Evolutionary conservation across 345 rosid genomes (phyloP), one percentile per base, ranked within the genome.

Genomic region (Anastatica hierochuntica): DNA sequence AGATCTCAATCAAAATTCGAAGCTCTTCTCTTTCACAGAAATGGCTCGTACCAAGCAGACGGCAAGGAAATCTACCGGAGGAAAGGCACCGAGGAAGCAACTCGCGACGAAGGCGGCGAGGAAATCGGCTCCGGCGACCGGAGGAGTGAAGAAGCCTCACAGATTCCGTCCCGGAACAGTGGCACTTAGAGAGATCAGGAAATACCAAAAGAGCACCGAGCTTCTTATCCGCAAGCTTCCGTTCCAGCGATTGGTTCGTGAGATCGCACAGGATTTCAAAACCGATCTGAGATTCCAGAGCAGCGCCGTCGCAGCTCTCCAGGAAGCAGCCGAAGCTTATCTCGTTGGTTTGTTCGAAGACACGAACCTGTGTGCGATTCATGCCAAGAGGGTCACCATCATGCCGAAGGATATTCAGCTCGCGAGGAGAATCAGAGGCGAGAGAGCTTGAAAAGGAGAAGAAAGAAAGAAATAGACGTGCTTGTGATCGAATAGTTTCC

Each of bases 121-220:
- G n/a, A n/a, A n/a, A n/a, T n/a, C n/a, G n/a, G n/a, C n/a, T n/a
- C n/a, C n/a, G n/a, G 78, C 81, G 8, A 76, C 81, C 2, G 81
- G 81, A 53, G 84, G 84, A 46, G 84, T 79, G 63, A 79, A 79
- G 77, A 79, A 79, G 51, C 84, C 84, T 0, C 84, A 79, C 58
- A 76, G 84, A 48, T 79, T 79, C 76, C 71, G 79, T 58, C 81
- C 84, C 0, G 81, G 84, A 43, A 76, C 84, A 0, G 84, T 79
- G 3, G 81, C 84, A 0, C 45, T 79, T 11, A 50, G 81, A 23
- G 81, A 76, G 20, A 79, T 79, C 62, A 57, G 85, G 31, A 76
- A 76, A 59, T 76, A 76, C 49, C 85, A 79, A 58, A 76, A 79
- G 63, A 79, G 81, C n/a, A n/a, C n/a, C n/a, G n/a, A n/a, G n/a